Evolutionary conservation across 768 basidiomycete species (phyloP).

Genomic region (Russula foetens): DNA sequence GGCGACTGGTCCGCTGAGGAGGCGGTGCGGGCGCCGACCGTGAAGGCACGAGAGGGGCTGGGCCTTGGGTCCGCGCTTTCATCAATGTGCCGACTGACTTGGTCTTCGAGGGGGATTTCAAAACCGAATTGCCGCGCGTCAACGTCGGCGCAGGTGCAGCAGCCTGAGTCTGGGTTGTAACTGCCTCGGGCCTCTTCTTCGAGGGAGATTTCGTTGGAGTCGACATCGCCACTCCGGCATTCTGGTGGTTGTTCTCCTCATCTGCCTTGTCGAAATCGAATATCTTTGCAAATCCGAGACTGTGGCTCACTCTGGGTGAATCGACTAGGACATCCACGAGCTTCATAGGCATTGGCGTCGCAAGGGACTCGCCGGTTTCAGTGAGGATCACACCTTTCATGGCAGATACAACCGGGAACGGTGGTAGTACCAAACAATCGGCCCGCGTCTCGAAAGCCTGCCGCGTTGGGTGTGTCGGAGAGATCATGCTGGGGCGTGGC

Average conservation of each 20-base stretch:
- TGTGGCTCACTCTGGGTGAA: conserved; percentile 42
- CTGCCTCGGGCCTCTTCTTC: conserved; percentile 1
- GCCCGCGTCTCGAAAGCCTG: conserved; percentile 46
- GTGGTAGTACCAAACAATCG: conserved; percentile 28
- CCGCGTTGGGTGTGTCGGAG: conserved; percentile 8
- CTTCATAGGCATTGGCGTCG: conserved; percentile 63
- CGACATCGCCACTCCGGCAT: conserved; percentile 22
- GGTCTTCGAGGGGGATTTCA: conserved; percentile 41
- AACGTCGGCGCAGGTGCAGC: too few relatives aligned
- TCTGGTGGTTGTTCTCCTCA: conserved; percentile 26
- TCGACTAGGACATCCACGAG: conserved; percentile 58
- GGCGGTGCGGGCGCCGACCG: conserved; percentile 13
- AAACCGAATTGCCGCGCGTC: background rate
- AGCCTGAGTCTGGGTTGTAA: background rate
- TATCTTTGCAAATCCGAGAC: conserved; percentile 66
- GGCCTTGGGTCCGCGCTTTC: background rate
- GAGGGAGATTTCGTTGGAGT: conserved; percentile 32
- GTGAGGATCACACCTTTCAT: conserved; percentile 67
- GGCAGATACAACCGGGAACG: conserved; percentile 28
- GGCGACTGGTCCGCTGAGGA: conserved; percentile 18
- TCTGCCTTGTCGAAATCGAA: conserved; percentile 50
- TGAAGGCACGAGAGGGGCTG: conserved; percentile 20
- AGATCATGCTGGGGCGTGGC: conserved; percentile 23
- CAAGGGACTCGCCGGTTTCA: conserved; percentile 62
- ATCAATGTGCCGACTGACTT: conserved; percentile 20